Evolutionary conservation across 257 asterid genomes (phyloP).

Genomic region (Nicotiana knightiana): DNA sequence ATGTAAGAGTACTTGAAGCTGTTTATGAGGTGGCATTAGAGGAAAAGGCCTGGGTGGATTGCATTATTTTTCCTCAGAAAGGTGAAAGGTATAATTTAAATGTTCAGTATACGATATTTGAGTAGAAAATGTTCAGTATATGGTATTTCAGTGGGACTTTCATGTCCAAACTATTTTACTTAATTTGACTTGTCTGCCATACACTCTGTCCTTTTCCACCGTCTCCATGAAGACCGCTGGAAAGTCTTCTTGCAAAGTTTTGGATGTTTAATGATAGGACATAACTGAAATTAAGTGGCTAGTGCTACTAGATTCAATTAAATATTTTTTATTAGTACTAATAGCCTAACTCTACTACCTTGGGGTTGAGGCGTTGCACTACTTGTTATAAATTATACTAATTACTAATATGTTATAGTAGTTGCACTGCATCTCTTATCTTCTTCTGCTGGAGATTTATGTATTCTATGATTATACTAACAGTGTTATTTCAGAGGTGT

Average conservation of each 20-base stretch:
- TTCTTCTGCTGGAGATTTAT: background rate
- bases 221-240: background rate
- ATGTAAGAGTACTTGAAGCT: conserved; percentile 88
- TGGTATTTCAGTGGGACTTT: background rate
- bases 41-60: conserved; percentile 55
- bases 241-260: background rate
- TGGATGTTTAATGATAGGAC: background rate
- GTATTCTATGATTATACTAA: background rate
- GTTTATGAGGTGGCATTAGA: conserved; percentile 50
- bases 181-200: background rate
- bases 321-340: background rate
- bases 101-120: background rate
- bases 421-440: background rate
- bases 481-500: background rate
- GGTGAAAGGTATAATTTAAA: conserved; percentile 56
- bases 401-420: background rate
- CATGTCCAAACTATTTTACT: background rate
- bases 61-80: conserved; percentile 85
- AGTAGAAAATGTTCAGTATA: conserved; percentile 3
- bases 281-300: background rate
- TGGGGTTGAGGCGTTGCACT: background rate
- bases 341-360: background rate
- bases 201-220: background rate
- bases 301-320: background rate
- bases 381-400: background rate